These are phyloP conservation scores for Auricularia sp. DNA, from an alignment of 768 basidiomycete genomes.

Conservation along the genomic window DNA sequence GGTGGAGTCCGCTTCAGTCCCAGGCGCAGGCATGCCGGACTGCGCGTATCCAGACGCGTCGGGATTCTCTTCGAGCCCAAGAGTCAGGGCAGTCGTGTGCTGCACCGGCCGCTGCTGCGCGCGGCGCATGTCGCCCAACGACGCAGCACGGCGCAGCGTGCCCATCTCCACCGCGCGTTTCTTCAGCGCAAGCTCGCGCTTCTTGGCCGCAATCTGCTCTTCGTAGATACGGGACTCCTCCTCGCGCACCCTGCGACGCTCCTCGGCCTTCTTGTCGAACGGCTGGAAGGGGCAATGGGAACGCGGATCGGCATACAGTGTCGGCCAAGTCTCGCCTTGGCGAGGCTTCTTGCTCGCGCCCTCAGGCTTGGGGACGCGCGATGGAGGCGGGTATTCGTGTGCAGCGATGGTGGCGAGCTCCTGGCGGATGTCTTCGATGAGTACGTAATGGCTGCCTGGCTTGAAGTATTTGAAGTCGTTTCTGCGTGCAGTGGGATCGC, in stretches of 20 bases:
- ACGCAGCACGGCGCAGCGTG: slow-evolving; percentile 64
- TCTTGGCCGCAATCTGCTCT: not conserved
- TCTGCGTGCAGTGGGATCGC: slow-evolving; percentile 81
- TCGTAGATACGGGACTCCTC: slow-evolving; percentile 26
- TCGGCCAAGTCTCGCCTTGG: slow-evolving; percentile 61
- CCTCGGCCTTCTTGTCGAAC: slow-evolving; percentile 61
- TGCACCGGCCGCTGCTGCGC: slow-evolving; percentile 38
- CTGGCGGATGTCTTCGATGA: slow-evolving; percentile 83
- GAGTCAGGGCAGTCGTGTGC: slow-evolving; percentile 32
- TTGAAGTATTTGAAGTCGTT: slow-evolving; percentile 85
- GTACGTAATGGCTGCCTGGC: slow-evolving; percentile 62
- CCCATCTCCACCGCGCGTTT: slow-evolving; percentile 16
- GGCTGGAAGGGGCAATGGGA: slow-evolving; percentile 65
- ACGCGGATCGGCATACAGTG: slow-evolving; percentile 66
- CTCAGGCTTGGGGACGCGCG: slow-evolving; percentile 35
- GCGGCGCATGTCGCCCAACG: slow-evolving; percentile 60
- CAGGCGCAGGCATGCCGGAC: slow-evolving; percentile 2
- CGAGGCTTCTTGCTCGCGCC: slow-evolving; percentile 3
- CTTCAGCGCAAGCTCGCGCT: not conserved
- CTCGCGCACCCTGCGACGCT: slow-evolving; percentile 28
- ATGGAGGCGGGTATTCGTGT: slow-evolving; percentile 52
- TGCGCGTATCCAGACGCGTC: slow-evolving; percentile 32
- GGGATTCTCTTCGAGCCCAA: slow-evolving; percentile 38
- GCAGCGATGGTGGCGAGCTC: slow-evolving; percentile 77
- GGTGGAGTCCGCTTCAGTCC: slow-evolving; percentile 22